Conservation (phyloP, 1,139 yeast species). For the Zygosaccharomyces pseudobailii region DNA sequence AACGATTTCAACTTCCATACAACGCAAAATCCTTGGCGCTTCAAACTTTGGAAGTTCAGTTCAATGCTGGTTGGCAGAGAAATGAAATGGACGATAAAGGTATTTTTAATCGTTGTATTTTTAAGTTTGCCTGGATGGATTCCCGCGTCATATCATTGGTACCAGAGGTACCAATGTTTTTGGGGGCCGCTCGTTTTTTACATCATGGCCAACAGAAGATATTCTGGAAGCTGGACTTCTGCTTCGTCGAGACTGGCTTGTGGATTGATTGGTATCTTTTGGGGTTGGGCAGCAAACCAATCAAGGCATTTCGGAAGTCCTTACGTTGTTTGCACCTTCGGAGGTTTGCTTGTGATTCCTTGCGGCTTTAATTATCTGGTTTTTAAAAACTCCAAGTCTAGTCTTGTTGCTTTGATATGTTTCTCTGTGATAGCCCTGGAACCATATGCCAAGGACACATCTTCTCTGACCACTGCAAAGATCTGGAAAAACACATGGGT, state of each 20-base stretch:
- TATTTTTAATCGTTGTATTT: slow-evolving; percentile 36
- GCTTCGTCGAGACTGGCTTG: slow-evolving; percentile 35
- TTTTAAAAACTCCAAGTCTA: slow-evolving; percentile 39
- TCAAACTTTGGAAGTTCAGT: slow-evolving; percentile 37
- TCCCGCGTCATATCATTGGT: slow-evolving; percentile 39
- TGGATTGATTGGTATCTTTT: slow-evolving; percentile 40
- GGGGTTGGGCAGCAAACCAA: slow-evolving; percentile 45
- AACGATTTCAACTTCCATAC: slow-evolving; percentile 39
- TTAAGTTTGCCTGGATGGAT: slow-evolving; percentile 44
- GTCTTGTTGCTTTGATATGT: slow-evolving; percentile 39
- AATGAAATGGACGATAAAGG: slow-evolving; percentile 42
- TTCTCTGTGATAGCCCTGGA: slow-evolving; percentile 41
- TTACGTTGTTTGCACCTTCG: slow-evolving; percentile 40
- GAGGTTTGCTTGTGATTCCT: slow-evolving; percentile 36
- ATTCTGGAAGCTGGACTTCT: slow-evolving; percentile 41
- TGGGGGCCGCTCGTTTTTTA: slow-evolving; percentile 41
- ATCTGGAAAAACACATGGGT: slow-evolving; percentile 41
- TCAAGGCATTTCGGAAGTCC: slow-evolving; percentile 38
- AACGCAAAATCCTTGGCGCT: slow-evolving; percentile 34
- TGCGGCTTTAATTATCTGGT: slow-evolving; percentile 36
- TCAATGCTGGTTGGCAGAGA: slow-evolving; percentile 37
- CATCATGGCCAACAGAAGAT: slow-evolving; percentile 40
- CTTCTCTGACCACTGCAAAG: slow-evolving; percentile 16
- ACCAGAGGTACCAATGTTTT: slow-evolving; percentile 40
- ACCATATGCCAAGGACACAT: slow-evolving; percentile 22